phyloP scores from a whole-genome alignment of 192 early-diverging fungal species.

The Coemansia sp. region DNA sequence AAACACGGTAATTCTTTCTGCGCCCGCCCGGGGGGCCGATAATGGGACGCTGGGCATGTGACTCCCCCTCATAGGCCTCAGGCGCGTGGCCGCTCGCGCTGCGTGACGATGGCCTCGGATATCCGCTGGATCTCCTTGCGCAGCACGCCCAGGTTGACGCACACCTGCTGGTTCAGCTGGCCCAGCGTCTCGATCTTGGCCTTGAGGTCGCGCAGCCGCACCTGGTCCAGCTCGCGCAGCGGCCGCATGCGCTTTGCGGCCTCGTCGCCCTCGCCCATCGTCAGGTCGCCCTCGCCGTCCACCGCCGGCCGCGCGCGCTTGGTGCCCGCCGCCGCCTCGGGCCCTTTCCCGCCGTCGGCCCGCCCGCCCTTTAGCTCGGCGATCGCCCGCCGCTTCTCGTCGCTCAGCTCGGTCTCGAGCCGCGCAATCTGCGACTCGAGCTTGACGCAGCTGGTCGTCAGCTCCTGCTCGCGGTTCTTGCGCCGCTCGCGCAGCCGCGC shows the following conservation, averaged over 20 bases:
- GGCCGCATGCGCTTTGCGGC: slow-evolving; percentile 18
- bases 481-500: slow-evolving; percentile 49
- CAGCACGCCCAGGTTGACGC: slow-evolving; percentile 35
- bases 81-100: too few relatives aligned
- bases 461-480: slow-evolving; percentile 39
- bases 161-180: slow-evolving; percentile 42
- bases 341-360: not conserved
- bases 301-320: too few relatives aligned
- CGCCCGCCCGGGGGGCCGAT: too few relatives aligned
- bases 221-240: slow-evolving; percentile 43
- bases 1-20: too few relatives aligned
- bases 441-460: slow-evolving; percentile 22
- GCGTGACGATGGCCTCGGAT: slow-evolving; percentile 2
- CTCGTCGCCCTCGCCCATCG: slow-evolving; percentile 6
- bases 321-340: slow-evolving; percentile 14
- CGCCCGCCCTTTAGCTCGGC: not conserved
- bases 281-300: slow-evolving; percentile 11
- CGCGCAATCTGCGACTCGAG: slow-evolving; percentile 35
- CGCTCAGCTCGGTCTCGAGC: slow-evolving; percentile 29
- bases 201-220: slow-evolving; percentile 30
- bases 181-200: slow-evolving; percentile 39
- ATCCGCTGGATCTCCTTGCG: slow-evolving; percentile 43
- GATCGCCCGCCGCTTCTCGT: slow-evolving; percentile 36
- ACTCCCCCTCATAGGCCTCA: not conserved
- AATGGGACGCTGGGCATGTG: not conserved